Evolutionary conservation across 192 early-diverging fungal genomes (phyloP), one percentile per base, ranked within the genome.

Genomic region (Coemansia sp.): DNA sequence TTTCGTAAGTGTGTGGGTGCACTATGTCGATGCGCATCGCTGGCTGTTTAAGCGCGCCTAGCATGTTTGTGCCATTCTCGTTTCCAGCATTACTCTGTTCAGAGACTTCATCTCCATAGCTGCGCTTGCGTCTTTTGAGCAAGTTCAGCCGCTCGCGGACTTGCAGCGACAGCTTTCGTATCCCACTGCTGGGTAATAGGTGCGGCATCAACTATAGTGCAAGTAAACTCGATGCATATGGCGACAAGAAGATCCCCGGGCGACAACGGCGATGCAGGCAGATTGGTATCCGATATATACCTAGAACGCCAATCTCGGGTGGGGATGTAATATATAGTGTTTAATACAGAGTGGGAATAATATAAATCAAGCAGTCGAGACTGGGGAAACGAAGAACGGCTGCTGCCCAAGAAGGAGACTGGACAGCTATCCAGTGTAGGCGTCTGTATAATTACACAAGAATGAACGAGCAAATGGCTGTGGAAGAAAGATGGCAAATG

Each of bases 111-210:
- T 47, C 45, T 26, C 45, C 45, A 17, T 47, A 47, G 56, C 53
- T 54, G 15, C 60, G 65, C 22, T 65, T 65, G 26, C 53, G 60
- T 27, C 65, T 38, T 37, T 68, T 75, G 9, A 75, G 34, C 2
- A 39, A 51, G 31, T 31, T 50, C 13, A 74, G 38, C 17, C 48
- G 43, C 22, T 51, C 64, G 25, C 58, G 61, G 31, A 74, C 51
- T 5, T 67, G 70, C 27, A 53, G 47, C 15, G 70, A 74, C n/a
- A 74, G 32, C 39, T 75, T 75, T 19, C 48, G 56, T 62, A 75
- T 68, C 14, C 48, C 51, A 13, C 33, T 68, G n/a, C 55, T 52
- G 2, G 60, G 42, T 11, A 35, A 35, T 55, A 73, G 61, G 31
- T 30, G 43, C 29, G 43, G 43, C 43, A 46, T 46, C 15, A 46